phyloP scores from a whole-genome alignment of 495 filamentous ascomycete species.

The Symbiotaphrina buchneri region DNA sequence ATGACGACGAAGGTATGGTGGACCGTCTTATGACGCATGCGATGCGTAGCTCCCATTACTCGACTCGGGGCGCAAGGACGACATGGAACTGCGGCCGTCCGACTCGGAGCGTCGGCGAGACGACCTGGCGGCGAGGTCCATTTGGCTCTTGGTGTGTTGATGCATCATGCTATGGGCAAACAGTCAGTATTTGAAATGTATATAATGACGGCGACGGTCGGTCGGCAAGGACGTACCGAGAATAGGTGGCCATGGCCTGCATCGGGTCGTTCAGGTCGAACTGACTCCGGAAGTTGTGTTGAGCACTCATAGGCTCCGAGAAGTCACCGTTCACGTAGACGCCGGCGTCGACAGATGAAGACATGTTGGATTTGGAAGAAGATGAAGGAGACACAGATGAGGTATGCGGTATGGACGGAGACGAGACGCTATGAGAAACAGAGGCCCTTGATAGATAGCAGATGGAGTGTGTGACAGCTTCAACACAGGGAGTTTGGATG shows the following conservation, averaged over 20 bases:
- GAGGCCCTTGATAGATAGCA: not conserved
- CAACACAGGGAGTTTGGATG: not conserved
- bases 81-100: slow-evolving; percentile 54
- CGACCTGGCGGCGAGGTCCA: slow-evolving; percentile 9
- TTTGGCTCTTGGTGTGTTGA: slow-evolving; percentile 9
- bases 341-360: not conserved
- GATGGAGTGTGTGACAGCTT: not conserved
- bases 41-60: too few relatives aligned
- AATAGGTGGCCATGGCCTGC: slow-evolving; percentile 3
- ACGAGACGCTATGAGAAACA: not conserved
- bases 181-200: not conserved
- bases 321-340: slow-evolving; percentile 2
- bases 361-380: not conserved
- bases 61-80: slow-evolving; percentile 45
- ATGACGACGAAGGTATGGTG: slow-evolving; percentile 12
- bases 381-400: not conserved
- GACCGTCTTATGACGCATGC: slow-evolving; percentile 16
- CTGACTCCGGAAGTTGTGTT: not conserved
- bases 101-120: too few relatives aligned
- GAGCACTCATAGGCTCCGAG: not conserved
- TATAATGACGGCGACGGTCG: not conserved
- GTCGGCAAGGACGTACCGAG: slow-evolving; percentile 3
- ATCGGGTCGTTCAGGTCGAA: slow-evolving; percentile 4
- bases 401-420: not conserved
- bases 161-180: slow-evolving; percentile 7